Percentiles rank a stretch among this genome's conserved stretches.
These are phyloP conservation scores for Tylopilus rubrobrunneus DNA, from an alignment of 768 basidiomycete species.

Conservation along the genomic window DNA sequence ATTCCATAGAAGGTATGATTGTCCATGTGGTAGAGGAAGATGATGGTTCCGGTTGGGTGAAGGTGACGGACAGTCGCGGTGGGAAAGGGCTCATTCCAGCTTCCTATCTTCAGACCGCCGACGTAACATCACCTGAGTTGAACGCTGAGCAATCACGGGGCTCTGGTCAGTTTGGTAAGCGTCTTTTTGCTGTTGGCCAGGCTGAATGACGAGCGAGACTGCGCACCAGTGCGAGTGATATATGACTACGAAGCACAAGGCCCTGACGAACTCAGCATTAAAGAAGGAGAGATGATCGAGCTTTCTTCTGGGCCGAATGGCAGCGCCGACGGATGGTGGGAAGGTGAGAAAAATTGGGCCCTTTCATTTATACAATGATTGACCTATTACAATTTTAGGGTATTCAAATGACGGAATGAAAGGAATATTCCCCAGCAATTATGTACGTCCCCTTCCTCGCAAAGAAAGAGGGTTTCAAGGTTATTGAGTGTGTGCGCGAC, in stretches of 20 bases:
- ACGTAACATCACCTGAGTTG: constrained; percentile 19
- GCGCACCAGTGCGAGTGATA: constrained; percentile 63
- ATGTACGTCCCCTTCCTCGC: constrained; percentile 49
- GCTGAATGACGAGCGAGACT: constrained; percentile 2
- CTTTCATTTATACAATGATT: constrained; percentile 19
- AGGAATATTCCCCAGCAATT: constrained; percentile 87
- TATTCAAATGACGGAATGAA: constrained; percentile 55
- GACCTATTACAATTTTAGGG: constrained; percentile 41
- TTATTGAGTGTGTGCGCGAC: constrained; percentile 20
- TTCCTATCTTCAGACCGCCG: constrained; percentile 58
- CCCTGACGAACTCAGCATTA: constrained; percentile 61
- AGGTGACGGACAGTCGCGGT: constrained; percentile 57
- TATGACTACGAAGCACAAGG: constrained; percentile 78
- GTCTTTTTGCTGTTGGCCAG: not conserved
- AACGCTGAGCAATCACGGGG: constrained; percentile 26
- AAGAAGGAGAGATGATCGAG: constrained; percentile 59
- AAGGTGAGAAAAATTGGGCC: constrained; percentile 48
- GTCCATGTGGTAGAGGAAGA: constrained; percentile 75
- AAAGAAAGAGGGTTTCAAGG: constrained; percentile 10
- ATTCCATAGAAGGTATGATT: constrained; percentile 50
- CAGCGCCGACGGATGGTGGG: constrained; percentile 83
- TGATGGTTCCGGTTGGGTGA: constrained; percentile 85
- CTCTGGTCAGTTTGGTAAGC: constrained; percentile 51
- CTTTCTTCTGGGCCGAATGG: constrained; percentile 59
- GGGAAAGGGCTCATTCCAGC: constrained; percentile 77